Evolutionary conservation across 345 rosid species (phyloP).

Genomic region (Crucihimalaya himalaica): DNA sequence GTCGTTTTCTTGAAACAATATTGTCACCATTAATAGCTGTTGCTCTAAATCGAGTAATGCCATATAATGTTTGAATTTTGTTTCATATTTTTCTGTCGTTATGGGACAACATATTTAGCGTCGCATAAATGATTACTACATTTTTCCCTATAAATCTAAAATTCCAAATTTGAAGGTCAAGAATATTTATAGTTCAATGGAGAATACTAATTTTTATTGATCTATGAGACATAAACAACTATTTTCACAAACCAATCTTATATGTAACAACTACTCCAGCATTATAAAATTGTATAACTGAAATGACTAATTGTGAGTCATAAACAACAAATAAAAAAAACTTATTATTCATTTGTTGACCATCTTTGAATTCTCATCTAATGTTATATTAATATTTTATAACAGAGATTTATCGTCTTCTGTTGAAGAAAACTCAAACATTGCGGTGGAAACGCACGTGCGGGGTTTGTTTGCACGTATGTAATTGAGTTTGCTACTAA

Average conservation of each 20-base stretch:
- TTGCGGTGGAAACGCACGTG: slow-evolving; percentile 43
- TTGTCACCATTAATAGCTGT: neutral
- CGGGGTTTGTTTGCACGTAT: slow-evolving; percentile 35
- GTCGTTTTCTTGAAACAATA: slow-evolving; percentile 11
- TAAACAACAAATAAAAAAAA: neutral
- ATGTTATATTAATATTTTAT: neutral
- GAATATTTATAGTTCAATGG: neutral
- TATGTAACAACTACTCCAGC: neutral
- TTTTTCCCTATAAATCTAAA: neutral
- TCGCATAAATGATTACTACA: neutral
- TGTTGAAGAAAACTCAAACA: slow-evolving; percentile 35
- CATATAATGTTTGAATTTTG: neutral
- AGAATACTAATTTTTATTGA: neutral
- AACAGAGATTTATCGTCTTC: neutral
- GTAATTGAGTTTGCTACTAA: neutral
- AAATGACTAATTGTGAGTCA: neutral
- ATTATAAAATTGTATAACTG: neutral
- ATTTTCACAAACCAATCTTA: neutral
- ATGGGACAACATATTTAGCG: neutral
- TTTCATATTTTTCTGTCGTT: neutral
- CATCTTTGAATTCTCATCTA: neutral
- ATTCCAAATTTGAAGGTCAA: neutral
- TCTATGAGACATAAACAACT: neutral
- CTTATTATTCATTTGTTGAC: neutral
- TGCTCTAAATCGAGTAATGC: neutral